Conservation (phyloP, 257 asterid genomes). For the Gentiana straminea region DNA sequence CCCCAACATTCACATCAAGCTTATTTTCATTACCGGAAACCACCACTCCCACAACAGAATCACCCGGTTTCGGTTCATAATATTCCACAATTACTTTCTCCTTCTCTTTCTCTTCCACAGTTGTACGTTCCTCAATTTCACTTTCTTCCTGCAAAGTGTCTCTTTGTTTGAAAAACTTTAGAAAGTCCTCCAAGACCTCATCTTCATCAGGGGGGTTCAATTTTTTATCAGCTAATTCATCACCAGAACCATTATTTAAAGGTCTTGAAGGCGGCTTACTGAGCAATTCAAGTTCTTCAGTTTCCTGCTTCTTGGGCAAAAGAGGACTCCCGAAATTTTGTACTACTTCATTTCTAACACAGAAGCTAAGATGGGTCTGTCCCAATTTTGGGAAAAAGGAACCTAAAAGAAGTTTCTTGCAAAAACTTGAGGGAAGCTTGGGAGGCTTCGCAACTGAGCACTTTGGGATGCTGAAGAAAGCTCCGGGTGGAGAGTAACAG, state of each 20-base stretch:
- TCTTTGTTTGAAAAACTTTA: slow-evolving; percentile 45
- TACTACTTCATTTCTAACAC: slow-evolving; percentile 50
- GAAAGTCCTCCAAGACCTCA: slow-evolving; percentile 66
- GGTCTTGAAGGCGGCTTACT: slow-evolving; percentile 63
- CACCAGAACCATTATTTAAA: slow-evolving; percentile 13
- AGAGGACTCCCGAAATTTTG: slow-evolving; percentile 35
- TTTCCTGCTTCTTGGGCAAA: slow-evolving; percentile 23
- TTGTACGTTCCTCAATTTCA: slow-evolving; percentile 12
- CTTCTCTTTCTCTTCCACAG: slow-evolving; percentile 19
- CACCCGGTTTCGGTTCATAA: slow-evolving; percentile 80
- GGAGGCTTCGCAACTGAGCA: slow-evolving; percentile 23
- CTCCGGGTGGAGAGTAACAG: slow-evolving; percentile 9
- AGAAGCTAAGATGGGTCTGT: slow-evolving; percentile 29
- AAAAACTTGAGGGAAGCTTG: slow-evolving; percentile 17
- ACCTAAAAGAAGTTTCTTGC: slow-evolving; percentile 19
- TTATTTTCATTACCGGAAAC: slow-evolving; percentile 85
- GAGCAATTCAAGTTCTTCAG: slow-evolving; percentile 52
- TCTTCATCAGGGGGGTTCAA: slow-evolving; percentile 29
- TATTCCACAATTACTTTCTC: slow-evolving; percentile 50
- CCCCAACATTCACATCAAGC: slow-evolving; percentile 90
- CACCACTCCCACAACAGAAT: slow-evolving; percentile 84
- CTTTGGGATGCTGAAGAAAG: slow-evolving; percentile 3
- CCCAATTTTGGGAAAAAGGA: slow-evolving; percentile 22
- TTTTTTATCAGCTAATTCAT: slow-evolving; percentile 39
- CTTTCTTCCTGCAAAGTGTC: slow-evolving; percentile 32